phyloP scores from a whole-genome alignment of 1,139 yeast species.

The Scheffersomyces stambukii region DNA sequence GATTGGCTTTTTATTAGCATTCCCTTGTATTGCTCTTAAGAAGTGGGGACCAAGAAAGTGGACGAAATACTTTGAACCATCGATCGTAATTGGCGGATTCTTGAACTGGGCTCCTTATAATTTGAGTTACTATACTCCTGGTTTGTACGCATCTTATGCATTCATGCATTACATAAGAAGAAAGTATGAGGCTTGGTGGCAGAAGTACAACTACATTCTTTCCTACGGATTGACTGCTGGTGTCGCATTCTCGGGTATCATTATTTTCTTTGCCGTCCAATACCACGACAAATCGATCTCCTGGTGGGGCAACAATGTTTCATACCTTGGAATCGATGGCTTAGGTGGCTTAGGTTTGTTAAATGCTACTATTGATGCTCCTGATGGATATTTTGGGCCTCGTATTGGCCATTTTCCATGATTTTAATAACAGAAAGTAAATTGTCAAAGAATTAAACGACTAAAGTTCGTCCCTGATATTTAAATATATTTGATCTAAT shows the following conservation, averaged over 20 bases:
- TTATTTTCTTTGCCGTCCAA: constrained; percentile 52
- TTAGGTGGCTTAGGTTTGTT: constrained; percentile 30
- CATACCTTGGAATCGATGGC: constrained; percentile 40
- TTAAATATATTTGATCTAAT: background rate
- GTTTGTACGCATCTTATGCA: constrained; percentile 32
- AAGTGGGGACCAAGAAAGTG: constrained; percentile 26
- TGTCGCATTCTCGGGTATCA: constrained; percentile 44
- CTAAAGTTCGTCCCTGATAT: background rate
- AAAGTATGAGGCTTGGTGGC: constrained; percentile 49
- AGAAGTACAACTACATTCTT: constrained; percentile 52
- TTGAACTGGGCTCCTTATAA: constrained; percentile 46
- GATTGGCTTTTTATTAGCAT: constrained; percentile 47
- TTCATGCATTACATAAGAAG: constrained; percentile 46
- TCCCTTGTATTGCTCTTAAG: constrained; percentile 39
- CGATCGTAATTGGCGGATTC: constrained; percentile 39
- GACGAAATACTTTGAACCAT: constrained; percentile 37
- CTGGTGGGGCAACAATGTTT: constrained; percentile 60
- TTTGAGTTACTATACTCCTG: constrained; percentile 42
- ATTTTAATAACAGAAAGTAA: background rate
- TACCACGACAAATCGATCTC: constrained; percentile 30
- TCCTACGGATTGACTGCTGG: constrained; percentile 52
- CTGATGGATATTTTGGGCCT: constrained; percentile 47
- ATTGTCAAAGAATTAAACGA: background rate
- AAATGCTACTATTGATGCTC: constrained; percentile 21
- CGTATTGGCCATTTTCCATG: constrained; percentile 34